phyloP scores from a whole-genome alignment of 2,329 filamentous ascomycete species.

The Cladobotryum protrusum region DNA sequence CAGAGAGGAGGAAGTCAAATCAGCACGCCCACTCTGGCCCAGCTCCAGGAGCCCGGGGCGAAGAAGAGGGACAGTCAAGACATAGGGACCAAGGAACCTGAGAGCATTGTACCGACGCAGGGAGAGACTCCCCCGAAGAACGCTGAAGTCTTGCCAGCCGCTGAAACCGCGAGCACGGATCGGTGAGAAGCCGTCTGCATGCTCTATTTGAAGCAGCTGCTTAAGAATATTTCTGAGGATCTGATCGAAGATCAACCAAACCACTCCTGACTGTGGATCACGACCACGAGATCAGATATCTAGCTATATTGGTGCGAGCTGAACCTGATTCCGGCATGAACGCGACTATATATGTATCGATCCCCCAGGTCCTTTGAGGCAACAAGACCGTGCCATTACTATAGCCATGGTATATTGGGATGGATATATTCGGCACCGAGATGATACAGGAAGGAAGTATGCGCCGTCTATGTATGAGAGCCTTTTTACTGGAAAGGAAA shows the following conservation, averaged over 20 bases:
- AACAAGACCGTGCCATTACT: too few species aligned
- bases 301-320: too few species aligned
- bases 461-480: too few species aligned
- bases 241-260: not conserved
- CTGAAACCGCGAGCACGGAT: constrained; percentile 18
- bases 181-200: constrained; percentile 19
- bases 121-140: constrained; percentile 24
- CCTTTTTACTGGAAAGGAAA: too few species aligned
- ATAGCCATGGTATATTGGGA: too few species aligned
- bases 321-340: too few species aligned
- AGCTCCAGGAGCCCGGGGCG: constrained; percentile 43
- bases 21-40: constrained; percentile 54
- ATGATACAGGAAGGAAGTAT: too few species aligned
- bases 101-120: constrained; percentile 29
- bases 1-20: constrained; percentile 62
- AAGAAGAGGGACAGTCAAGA: constrained; percentile 46
- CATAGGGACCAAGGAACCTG: constrained; percentile 32
- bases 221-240: not conserved
- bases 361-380: too few species aligned
- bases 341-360: too few species aligned
- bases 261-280: too few species aligned
- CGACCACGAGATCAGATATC: too few species aligned
- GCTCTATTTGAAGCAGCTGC: not conserved
- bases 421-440: too few species aligned
- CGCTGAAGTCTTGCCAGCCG: constrained; percentile 9